Base-by-base conservation (phyloP, 2,329 filamentous ascomycete genomes). In the Aspergillus japonicus region DNA sequence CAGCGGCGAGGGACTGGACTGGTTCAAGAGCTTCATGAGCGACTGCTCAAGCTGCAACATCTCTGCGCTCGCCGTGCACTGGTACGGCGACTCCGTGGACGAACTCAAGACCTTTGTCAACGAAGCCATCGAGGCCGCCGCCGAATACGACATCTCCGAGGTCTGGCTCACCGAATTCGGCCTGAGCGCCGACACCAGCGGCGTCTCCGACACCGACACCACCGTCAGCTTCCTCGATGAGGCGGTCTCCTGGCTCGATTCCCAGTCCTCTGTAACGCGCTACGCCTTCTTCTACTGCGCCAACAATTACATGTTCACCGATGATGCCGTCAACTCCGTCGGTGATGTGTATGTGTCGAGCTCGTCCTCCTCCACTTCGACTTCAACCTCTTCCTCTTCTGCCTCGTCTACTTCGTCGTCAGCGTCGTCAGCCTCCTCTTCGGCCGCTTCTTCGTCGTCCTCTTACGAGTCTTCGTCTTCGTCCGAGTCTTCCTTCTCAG, bases 131-230 rank as follows among this genome's bases (percentile, higher is more conserved):
- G 29, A 29, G 14, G 12, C 39, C 16, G 52, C 52, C 5, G 39
- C 19, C 16, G n/a, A 54, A 5, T 54, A 54, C 19, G 52, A 54
- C 47, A 54, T 54, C 5, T 24, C 26, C 5, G 42, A 54, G 52
- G 52, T 54, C 52, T 54, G 52, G 52, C 52, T 54, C 2, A 54
- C 52, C 2, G 52, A 54, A 16, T 54, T 54, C 5, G 52, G 23
- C 24, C 52, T 54, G 4, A 23, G 44, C 8, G 24, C 52, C 5
- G 52, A 54, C 12, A 47, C n/a, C 24, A 54, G 10, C 24, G 52
- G 52, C 8, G 26, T 54, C 39, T 29, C 16, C 24, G 26, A 54
- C 16, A 14, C 16, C 39, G 5, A 33, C 4, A 54, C 52, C 21
- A 23, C 52, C 11, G 21, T 29, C 7, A 47, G 16, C 10, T 54